Conservation (phyloP, 495 filamentous ascomycete genomes). For the Corynascus novoguineensis region DNA sequence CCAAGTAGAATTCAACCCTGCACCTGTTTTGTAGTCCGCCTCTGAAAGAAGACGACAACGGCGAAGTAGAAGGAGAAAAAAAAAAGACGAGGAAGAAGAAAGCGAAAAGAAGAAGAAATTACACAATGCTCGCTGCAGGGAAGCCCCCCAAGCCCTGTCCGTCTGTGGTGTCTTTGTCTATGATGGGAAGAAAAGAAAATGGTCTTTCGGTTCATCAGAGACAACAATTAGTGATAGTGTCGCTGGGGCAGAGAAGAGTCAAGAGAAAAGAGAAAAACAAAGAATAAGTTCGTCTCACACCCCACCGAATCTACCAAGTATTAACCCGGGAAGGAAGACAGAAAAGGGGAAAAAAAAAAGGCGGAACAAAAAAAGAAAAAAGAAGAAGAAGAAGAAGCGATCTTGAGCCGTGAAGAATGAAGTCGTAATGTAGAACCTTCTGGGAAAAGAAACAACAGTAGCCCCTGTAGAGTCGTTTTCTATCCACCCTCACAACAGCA, state of each 20-base stretch:
- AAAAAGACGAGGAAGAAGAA: too few species aligned
- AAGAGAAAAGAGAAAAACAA: conserved; percentile 4
- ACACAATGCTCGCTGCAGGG: conserved; percentile 1
- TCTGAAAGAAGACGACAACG: too few species aligned
- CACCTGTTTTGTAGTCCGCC: conserved; percentile 5
- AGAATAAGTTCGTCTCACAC: conserved; percentile 7
- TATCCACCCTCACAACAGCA: conserved; percentile 1
- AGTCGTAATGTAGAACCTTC: background rate
- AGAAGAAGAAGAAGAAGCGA: conserved; percentile 5
- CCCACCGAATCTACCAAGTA: conserved; percentile 5
- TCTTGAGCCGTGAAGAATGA: background rate
- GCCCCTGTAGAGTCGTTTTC: background rate
- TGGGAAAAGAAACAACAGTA: conserved; percentile 5
- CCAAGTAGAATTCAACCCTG: background rate
- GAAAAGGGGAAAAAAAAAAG: conserved; percentile 24
- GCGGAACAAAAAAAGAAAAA: conserved; percentile 16
- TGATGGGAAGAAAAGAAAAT: conserved; percentile 3
- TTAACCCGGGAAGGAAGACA: conserved; percentile 22
- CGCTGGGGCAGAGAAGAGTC: background rate
- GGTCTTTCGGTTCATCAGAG: conserved; percentile 3
- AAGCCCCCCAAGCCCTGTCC: conserved; percentile 5
- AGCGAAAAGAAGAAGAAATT: too few species aligned
- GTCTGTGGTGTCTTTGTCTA: conserved; percentile 11
- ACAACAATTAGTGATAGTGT: background rate
- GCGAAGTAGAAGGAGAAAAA: too few species aligned